Evolutionary conservation across 768 basidiomycete genomes (phyloP).

Genomic region (Grammothele lineata): DNA sequence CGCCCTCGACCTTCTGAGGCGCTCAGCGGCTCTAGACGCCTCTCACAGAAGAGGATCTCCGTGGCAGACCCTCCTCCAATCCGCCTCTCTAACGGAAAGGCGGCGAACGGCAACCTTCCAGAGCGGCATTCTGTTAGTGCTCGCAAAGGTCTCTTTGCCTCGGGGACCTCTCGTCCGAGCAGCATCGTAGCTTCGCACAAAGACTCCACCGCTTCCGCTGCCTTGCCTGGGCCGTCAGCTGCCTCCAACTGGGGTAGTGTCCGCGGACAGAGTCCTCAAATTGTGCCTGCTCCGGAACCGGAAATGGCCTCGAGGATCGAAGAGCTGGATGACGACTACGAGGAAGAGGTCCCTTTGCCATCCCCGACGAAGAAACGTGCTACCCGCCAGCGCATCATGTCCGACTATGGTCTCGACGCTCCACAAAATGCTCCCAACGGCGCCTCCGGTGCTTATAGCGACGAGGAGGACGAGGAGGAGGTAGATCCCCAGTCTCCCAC

Average conservation of each 20-base stretch:
- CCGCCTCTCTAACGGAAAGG: background rate
- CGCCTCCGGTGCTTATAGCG: too few species aligned
- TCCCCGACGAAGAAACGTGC: conserved; percentile 13
- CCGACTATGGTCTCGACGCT: conserved; percentile 9
- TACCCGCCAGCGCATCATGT: conserved; percentile 10
- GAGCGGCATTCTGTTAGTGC: conserved; percentile 1
- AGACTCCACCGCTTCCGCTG: background rate
- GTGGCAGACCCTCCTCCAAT: background rate
- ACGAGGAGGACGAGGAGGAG: background rate
- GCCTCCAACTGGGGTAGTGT: too few species aligned
- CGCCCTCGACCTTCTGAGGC: background rate
- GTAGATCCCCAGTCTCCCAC: conserved; percentile 4
- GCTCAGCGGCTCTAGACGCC: background rate
- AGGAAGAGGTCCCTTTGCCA: conserved; percentile 9
- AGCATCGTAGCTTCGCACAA: background rate
- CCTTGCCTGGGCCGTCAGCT: too few species aligned
- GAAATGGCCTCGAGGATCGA: conserved; percentile 4
- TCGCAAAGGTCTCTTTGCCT: background rate
- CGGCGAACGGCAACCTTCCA: background rate
- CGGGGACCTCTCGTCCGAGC: background rate
- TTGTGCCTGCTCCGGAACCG: background rate
- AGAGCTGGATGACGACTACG: conserved; percentile 10
- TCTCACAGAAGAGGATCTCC: conserved; percentile 3
- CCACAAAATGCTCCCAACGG: too few species aligned
- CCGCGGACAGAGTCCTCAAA: too few species aligned